Conservation (phyloP, 768 basidiomycete genomes). For the Austroboletus eburneus region DNA sequence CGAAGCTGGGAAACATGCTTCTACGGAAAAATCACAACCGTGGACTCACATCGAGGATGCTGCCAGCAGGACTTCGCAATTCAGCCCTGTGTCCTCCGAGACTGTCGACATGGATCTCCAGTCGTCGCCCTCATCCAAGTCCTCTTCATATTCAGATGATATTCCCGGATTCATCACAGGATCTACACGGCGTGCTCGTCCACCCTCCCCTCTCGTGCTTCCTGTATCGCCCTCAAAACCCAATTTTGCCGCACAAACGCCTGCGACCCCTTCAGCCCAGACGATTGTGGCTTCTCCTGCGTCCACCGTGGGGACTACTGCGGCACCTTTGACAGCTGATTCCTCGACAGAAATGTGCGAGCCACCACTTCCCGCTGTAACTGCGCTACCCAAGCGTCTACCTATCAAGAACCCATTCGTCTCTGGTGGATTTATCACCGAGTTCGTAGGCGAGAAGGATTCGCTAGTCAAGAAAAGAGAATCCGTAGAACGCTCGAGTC, state of each 20-base stretch:
- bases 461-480: conserved; percentile 20
- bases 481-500: conserved; percentile 13
- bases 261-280: conserved; percentile 11
- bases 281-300: conserved; percentile 17
- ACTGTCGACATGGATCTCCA: conserved; percentile 34
- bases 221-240: conserved; percentile 12
- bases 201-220: conserved; percentile 24
- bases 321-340: conserved; percentile 9
- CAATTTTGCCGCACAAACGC: conserved; percentile 8
- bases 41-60: conserved; percentile 24
- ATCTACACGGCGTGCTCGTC: conserved; percentile 22
- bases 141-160: conserved; percentile 22
- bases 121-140: conserved; percentile 29
- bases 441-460: conserved; percentile 34
- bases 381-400: conserved; percentile 13
- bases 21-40: conserved; percentile 11
- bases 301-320: conserved; percentile 10
- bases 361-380: background rate
- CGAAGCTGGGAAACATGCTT: conserved; percentile 16
- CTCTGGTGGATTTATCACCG: conserved; percentile 47
- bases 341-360: conserved; percentile 10
- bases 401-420: conserved; percentile 42
- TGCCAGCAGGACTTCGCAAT: conserved; percentile 24
- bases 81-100: conserved; percentile 32
- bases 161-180: conserved; percentile 34